Evolutionary conservation across 306 rosid genomes (phyloP).

Genomic region (Trifolium repens): DNA sequence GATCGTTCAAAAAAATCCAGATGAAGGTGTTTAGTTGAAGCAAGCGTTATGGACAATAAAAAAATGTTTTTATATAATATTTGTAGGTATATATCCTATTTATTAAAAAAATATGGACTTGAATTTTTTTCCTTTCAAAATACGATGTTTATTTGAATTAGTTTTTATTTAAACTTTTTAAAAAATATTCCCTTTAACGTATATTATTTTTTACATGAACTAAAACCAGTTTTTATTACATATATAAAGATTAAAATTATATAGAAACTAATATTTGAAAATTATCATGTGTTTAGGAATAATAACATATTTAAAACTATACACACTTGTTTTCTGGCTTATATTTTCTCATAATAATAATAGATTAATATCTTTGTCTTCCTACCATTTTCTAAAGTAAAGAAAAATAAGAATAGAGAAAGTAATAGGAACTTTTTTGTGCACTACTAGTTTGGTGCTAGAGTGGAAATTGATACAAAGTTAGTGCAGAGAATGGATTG

Average conservation of each 20-base stretch:
- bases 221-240: background rate
- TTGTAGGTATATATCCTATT: background rate
- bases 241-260: background rate
- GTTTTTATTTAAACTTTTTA: background rate
- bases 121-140: background rate
- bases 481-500: background rate
- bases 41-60: too few species aligned
- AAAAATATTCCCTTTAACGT: background rate
- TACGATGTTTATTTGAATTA: background rate
- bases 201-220: background rate
- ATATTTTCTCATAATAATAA: background rate
- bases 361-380: background rate
- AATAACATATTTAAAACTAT: background rate
- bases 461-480: background rate
- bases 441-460: background rate
- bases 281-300: background rate
- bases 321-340: background rate
- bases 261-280: background rate
- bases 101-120: background rate
- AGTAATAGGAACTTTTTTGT: too few species aligned
- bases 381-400: background rate
- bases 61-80: background rate
- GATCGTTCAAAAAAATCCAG: too few species aligned
- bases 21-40: too few species aligned
- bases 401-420: too few species aligned